Percentiles rank a stretch among this genome's conserved stretches.
These are phyloP conservation scores for Crucihimalaya himalaica DNA, from an alignment of 345 rosid species.

Conservation along the genomic window DNA sequence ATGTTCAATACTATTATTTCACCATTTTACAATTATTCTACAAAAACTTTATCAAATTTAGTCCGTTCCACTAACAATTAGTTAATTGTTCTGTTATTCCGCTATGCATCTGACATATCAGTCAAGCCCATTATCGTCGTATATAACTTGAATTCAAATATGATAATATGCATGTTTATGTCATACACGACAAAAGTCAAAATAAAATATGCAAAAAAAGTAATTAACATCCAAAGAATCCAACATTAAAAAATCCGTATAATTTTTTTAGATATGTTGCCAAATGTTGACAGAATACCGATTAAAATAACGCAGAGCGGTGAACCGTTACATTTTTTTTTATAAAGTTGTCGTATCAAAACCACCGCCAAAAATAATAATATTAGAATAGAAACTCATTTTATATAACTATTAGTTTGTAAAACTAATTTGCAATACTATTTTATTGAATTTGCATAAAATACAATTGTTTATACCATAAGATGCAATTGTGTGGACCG, in stretches of 20 bases:
- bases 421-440: not conserved
- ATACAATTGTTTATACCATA: not conserved
- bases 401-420: not conserved
- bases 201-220: not conserved
- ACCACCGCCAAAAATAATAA: not conserved
- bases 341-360: not conserved
- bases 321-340: constrained; percentile 15
- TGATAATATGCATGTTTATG: too few species aligned
- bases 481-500: not conserved
- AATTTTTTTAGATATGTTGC: not conserved
- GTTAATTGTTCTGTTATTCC: too few species aligned
- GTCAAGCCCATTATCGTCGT: too few species aligned
- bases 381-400: not conserved
- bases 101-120: too few species aligned
- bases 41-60: too few species aligned
- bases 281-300: not conserved
- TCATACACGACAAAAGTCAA: too few species aligned
- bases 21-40: too few species aligned
- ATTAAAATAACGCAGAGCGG: not conserved
- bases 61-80: too few species aligned
- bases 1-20: too few species aligned
- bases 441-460: not conserved
- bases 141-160: too few species aligned
- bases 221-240: not conserved
- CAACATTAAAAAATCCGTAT: not conserved